Percentiles rank a stretch among this genome's conserved stretches.
These are phyloP conservation scores for Gloeopeniophorella convolvens DNA, from an alignment of 768 basidiomycete genomes.

Conservation along the genomic window DNA sequence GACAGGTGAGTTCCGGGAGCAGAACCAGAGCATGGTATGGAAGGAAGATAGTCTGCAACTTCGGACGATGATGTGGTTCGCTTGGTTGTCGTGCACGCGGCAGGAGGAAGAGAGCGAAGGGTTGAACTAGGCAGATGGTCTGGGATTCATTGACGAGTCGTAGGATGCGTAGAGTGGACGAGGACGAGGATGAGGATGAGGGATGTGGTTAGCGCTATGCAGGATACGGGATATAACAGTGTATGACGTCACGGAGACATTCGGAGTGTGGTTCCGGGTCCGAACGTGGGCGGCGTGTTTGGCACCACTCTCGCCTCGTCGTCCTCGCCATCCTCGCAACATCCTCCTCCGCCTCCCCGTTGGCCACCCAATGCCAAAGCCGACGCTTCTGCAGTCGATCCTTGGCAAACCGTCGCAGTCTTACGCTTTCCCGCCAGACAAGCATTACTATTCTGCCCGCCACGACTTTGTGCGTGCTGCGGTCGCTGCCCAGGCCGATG, in stretches of 20 bases:
- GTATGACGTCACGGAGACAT: neutral
- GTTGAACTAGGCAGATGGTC: too few species aligned
- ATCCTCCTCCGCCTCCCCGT: too few species aligned
- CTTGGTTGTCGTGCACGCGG: slow-evolving; percentile 68
- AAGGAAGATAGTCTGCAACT: slow-evolving; percentile 92
- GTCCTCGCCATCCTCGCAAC: too few species aligned
- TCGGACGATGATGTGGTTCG: slow-evolving; percentile 90
- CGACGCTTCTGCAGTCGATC: slow-evolving; percentile 16
- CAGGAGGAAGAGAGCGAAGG: slow-evolving; percentile 36
- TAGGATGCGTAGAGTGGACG: too few species aligned
- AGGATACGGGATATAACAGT: too few species aligned
- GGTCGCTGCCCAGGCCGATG: neutral
- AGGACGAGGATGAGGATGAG: too few species aligned
- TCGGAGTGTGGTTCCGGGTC: too few species aligned
- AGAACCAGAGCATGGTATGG: slow-evolving; percentile 85
- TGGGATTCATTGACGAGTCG: neutral
- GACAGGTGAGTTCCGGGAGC: slow-evolving; percentile 83
- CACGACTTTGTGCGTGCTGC: slow-evolving; percentile 7
- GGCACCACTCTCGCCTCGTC: too few species aligned
- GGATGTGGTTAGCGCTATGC: too few species aligned
- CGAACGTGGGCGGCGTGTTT: too few species aligned
- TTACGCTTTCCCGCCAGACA: slow-evolving; percentile 11
- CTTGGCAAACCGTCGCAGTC: slow-evolving; percentile 16
- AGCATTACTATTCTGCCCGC: slow-evolving; percentile 13
- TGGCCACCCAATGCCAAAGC: slow-evolving; percentile 22